These are phyloP conservation scores for Marasmius fiardii DNA, from an alignment of 1,284 basidiomycete genomes.

Conservation along the genomic window DNA sequence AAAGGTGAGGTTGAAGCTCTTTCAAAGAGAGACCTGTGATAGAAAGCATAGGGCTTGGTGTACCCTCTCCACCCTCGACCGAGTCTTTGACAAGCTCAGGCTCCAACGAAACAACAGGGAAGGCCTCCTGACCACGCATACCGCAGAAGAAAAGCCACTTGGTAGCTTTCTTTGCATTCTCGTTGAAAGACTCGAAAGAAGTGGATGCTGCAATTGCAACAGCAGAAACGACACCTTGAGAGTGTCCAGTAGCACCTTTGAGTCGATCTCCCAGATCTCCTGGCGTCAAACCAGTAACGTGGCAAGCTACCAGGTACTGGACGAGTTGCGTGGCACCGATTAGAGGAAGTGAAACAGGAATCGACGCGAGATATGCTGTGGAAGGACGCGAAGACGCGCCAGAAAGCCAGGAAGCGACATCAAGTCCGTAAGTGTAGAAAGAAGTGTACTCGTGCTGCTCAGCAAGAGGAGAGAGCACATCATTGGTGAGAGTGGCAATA, in stretches of 20 bases:
- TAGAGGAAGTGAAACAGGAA: constrained; percentile 93
- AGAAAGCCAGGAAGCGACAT: constrained; percentile 84
- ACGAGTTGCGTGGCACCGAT: constrained; percentile 95
- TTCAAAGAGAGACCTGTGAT: constrained; percentile 82
- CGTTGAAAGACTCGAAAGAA: constrained; percentile 69
- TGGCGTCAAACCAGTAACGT: constrained; percentile 72
- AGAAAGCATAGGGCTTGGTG: constrained; percentile 91
- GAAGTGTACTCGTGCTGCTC: constrained; percentile 55
- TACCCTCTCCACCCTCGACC: constrained; percentile 90
- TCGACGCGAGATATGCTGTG: constrained; percentile 86
- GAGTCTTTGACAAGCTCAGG: constrained; percentile 86
- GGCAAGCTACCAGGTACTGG: constrained; percentile 86
- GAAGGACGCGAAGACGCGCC: constrained; percentile 71
- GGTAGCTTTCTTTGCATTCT: constrained; percentile 81
- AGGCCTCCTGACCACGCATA: constrained; percentile 89
- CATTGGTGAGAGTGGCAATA: constrained; percentile 60
- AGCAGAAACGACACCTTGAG: constrained; percentile 94
- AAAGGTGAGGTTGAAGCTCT: constrained; percentile 80
- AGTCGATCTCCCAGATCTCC: constrained; percentile 78
- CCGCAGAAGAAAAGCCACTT: constrained; percentile 94
- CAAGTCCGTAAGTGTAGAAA: constrained; percentile 82
- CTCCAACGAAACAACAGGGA: constrained; percentile 92
- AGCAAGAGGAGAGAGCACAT: constrained; percentile 76
- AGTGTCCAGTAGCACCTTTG: constrained; percentile 92
- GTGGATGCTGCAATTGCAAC: constrained; percentile 83